Percentiles rank a stretch among this genome's conserved stretches.
Conservation (phyloP, 805 yeast genomes). For the Candida multigemmis region DNA sequence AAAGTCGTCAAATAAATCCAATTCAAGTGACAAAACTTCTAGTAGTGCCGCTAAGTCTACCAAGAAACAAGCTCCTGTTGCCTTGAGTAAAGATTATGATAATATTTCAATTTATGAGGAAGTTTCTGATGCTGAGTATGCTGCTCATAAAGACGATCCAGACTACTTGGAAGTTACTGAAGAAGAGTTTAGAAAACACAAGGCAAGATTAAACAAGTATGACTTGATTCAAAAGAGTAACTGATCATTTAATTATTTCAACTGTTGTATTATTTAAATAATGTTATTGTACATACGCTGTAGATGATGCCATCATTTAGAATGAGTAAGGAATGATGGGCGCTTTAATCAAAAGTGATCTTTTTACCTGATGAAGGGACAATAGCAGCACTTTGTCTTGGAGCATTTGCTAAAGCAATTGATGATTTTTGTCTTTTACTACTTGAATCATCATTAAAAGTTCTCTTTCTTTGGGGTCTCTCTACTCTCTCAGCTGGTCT, state of each 20-base stretch:
- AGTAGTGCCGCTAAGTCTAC: slow-evolving; percentile 3
- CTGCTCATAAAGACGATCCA: slow-evolving; percentile 37
- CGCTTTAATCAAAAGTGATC: slow-evolving; percentile 48
- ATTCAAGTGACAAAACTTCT: neutral
- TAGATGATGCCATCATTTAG: slow-evolving; percentile 2
- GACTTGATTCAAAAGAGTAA: neutral
- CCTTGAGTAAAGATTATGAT: slow-evolving; percentile 9
- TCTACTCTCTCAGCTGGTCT: slow-evolving; percentile 5
- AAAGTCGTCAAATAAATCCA: slow-evolving; percentile 1
- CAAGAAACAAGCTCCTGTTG: slow-evolving; percentile 1
- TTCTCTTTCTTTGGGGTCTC: slow-evolving; percentile 2
- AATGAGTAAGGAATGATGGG: slow-evolving; percentile 1
- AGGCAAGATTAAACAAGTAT: slow-evolving; percentile 4
- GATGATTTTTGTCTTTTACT: slow-evolving; percentile 62
- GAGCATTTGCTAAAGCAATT: slow-evolving; percentile 80
- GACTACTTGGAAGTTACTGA: slow-evolving; percentile 32
- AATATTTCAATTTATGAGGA: slow-evolving; percentile 34
- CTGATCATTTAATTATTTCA: slow-evolving; percentile 4
- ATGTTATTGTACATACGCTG: neutral
- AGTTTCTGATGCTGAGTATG: slow-evolving; percentile 38
- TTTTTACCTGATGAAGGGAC: slow-evolving; percentile 90
- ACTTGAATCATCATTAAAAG: slow-evolving; percentile 2
- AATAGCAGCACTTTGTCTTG: slow-evolving; percentile 81
- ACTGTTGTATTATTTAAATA: slow-evolving; percentile 3
- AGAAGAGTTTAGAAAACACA: slow-evolving; percentile 16